Evolutionary conservation across 768 basidiomycete genomes (phyloP).

Genomic region (Tulasnella sp.): DNA sequence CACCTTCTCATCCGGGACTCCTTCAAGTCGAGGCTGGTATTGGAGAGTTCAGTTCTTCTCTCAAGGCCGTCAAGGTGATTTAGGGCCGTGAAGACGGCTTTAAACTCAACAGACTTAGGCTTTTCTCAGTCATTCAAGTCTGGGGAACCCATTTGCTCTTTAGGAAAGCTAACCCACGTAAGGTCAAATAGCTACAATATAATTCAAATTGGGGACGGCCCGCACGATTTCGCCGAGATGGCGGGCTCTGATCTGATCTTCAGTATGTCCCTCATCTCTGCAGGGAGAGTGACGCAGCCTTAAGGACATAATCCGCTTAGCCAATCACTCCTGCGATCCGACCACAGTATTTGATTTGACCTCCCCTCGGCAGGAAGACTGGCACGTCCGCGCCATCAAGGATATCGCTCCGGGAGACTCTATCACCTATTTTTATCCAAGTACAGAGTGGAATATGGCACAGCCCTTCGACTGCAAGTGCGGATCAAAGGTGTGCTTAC

Average conservation of each 20-base stretch:
- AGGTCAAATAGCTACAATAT: conserved; percentile 37
- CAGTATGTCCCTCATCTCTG: conserved; percentile 25
- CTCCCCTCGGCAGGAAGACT: conserved; percentile 31
- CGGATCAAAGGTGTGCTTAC: conserved; percentile 29
- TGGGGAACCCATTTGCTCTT: conserved; percentile 30
- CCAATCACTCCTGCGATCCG: conserved; percentile 55
- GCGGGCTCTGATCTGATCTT: conserved; percentile 53
- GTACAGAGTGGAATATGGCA: conserved; percentile 60
- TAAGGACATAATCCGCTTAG: conserved; percentile 24
- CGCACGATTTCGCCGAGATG: conserved; percentile 41
- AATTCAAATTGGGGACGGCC: conserved; percentile 39
- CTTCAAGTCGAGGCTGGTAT: conserved; percentile 28
- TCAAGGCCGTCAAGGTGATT: conserved; percentile 30
- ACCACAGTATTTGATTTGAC: conserved; percentile 45
- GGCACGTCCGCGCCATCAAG: conserved; percentile 40
- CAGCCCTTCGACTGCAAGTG: conserved; percentile 49
- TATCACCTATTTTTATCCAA: conserved; percentile 55
- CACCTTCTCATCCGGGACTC: conserved; percentile 30
- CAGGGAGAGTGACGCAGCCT: neutral
- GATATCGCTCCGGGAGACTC: conserved; percentile 29
- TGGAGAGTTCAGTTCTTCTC: conserved; percentile 31
- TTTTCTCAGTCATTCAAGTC: conserved; percentile 23
- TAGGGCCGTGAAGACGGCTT: too few relatives aligned
- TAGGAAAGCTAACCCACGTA: conserved; percentile 27
- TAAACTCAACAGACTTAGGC: too few relatives aligned